Percentiles rank a stretch among this genome's conserved stretches.
These are phyloP conservation scores for Talaromyces sp. DNA, from an alignment of 2,329 filamentous ascomycete species.

Conservation along the genomic window DNA sequence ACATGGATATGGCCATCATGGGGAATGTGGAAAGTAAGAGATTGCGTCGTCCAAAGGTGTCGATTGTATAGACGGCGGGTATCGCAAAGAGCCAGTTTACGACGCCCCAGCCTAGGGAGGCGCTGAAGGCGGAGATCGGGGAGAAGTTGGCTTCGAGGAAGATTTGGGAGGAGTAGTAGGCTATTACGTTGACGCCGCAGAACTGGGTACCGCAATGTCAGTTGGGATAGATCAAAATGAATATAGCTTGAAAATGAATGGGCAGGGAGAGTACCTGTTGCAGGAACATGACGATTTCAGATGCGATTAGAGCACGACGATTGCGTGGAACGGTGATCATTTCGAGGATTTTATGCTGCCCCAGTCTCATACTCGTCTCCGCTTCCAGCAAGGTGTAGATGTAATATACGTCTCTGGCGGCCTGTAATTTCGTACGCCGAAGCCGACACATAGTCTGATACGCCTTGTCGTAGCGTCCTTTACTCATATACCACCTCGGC, in stretches of 20 bases:
- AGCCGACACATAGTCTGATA: conserved; percentile 42
- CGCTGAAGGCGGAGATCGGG: conserved; percentile 48
- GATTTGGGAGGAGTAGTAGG: conserved; percentile 58
- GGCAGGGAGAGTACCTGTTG: conserved; percentile 47
- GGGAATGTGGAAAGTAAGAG: conserved; percentile 61
- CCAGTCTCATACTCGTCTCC: conserved; percentile 51
- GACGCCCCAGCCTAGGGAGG: conserved; percentile 57
- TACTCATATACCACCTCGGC: conserved; percentile 46
- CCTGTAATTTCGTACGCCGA: conserved; percentile 40
- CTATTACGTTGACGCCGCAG: conserved; percentile 51
- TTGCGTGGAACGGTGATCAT: conserved; percentile 58
- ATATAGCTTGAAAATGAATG: too few relatives aligned
- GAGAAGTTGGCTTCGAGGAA: conserved; percentile 52
- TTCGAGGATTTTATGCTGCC: conserved; percentile 51
- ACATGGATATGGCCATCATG: conserved; percentile 52
- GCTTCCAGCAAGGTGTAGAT: conserved; percentile 54
- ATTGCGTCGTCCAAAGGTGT: conserved; percentile 62
- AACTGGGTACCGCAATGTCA: too few relatives aligned
- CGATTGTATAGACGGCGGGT: conserved; percentile 61
- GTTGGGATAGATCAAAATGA: too few relatives aligned
- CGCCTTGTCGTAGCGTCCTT: conserved; percentile 38
- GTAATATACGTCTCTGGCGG: conserved; percentile 43
- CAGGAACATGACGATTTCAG: conserved; percentile 62
- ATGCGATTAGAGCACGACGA: conserved; percentile 56
- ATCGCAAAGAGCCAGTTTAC: conserved; percentile 63